Conservation (phyloP, 2,329 filamentous ascomycete genomes). For the Mollisia scopiformis region DNA sequence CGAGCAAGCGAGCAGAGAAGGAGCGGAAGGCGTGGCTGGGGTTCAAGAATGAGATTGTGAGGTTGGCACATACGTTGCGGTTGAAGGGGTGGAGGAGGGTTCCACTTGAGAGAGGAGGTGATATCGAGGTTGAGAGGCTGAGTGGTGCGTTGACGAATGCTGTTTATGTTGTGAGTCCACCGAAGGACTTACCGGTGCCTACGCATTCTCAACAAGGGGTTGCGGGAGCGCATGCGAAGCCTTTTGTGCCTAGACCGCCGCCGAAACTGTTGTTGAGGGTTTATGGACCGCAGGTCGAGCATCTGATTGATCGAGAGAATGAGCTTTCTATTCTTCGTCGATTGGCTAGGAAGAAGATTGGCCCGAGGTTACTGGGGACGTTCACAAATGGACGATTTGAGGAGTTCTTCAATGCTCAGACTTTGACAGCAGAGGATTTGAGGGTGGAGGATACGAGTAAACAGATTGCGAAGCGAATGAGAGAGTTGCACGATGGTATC, state of each 20-base stretch:
- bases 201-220: constrained; percentile 26
- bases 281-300: constrained; percentile 93
- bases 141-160: constrained; percentile 96
- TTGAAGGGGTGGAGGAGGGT: constrained; percentile 92
- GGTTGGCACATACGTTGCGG: constrained; percentile 83
- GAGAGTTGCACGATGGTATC: constrained; percentile 92
- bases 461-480: constrained; percentile 96
- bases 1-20: constrained; percentile 57
- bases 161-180: constrained; percentile 91
- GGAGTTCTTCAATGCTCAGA: constrained; percentile 85
- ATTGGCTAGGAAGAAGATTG: constrained; percentile 89
- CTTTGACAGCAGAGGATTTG: constrained; percentile 77
- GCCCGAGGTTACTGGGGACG: constrained; percentile 85
- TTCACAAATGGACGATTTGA: constrained; percentile 96
- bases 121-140: constrained; percentile 72
- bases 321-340: constrained; percentile 86
- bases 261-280: constrained; percentile 83
- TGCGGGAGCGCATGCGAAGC: constrained; percentile 43
- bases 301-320: constrained; percentile 90
- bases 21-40: constrained; percentile 78
- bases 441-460: constrained; percentile 81
- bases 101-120: constrained; percentile 69
- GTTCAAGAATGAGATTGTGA: constrained; percentile 92
- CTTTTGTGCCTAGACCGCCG: constrained; percentile 30
- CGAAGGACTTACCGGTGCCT: constrained; percentile 54